Evolutionary conservation across 768 basidiomycete genomes (phyloP).

Genomic region (Symmetrospora coprosmae): DNA sequence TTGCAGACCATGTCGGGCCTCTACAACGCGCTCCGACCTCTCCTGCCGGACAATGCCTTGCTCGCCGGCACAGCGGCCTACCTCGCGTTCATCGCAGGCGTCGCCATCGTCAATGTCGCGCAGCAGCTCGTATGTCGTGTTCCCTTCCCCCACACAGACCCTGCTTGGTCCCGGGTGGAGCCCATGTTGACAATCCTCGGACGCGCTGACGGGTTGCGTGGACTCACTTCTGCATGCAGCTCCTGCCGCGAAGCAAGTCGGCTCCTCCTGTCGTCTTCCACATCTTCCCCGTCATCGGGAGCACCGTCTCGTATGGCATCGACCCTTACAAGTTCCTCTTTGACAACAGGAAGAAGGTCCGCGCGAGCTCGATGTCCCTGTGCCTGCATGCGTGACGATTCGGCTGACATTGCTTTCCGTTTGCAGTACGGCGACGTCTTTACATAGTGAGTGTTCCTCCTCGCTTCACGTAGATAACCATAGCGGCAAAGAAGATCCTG

Average conservation of each 20-base stretch:
- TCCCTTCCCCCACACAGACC: neutral
- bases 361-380: constrained; percentile 19
- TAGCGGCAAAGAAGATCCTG: neutral
- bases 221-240: neutral
- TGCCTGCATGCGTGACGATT: neutral
- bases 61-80: neutral
- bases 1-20: constrained; percentile 3
- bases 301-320: constrained; percentile 73
- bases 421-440: constrained; percentile 87
- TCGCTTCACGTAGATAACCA: neutral
- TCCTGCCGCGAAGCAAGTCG: constrained; percentile 40
- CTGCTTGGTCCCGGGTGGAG: neutral
- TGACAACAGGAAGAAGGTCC: constrained; percentile 57
- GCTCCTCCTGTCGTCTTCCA: constrained; percentile 87
- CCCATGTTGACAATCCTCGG: neutral
- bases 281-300: constrained; percentile 77
- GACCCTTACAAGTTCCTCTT: constrained; percentile 84
- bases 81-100: constrained; percentile 55
- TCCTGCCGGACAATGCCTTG: constrained; percentile 7
- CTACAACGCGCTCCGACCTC: neutral
- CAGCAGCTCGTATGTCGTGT: constrained; percentile 54
- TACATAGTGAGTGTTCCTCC: constrained; percentile 47
- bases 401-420: neutral
- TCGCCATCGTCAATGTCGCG: constrained; percentile 57
- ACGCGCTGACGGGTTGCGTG: too few relatives aligned